Base-by-base conservation (phyloP, 2,329 filamentous ascomycete species). In the Blastomyces gilchristii region DNA sequence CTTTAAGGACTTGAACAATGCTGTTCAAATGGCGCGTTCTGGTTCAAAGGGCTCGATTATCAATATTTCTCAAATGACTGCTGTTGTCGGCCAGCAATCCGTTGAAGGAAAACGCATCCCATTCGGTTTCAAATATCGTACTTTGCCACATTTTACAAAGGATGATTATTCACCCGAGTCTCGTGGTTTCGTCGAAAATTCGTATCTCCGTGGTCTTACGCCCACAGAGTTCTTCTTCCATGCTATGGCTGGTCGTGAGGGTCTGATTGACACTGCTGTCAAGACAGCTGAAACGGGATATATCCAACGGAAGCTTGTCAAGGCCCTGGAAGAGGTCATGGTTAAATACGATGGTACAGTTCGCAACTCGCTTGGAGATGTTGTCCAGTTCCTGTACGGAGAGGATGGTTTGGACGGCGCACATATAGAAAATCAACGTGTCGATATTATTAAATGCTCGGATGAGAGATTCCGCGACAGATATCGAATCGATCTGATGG, bases 41-140 rank as follows among this genome's bases (percentile, higher is more conserved):
- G 94, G 94, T 71, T 99, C 95, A 69, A 99, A 99, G 81, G 94
- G 94, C 75, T 97, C 94, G 2, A 93, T 91, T 14, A 97, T 99
- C 82, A 99, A 99, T 76, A 97, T 99, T 70, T 97, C 95, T 18
- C 94, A 99, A 78, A 99, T 99, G 94, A 95, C 92, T 66, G 94
- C 94, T 34, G 85, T 97, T 67, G 95, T 99, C 65, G 94, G 95
- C 68, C 94, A 99, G 75, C 95, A 99, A 75, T 96, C 95, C 67
- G 91, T 99, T 9, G 94, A 99, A 79, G 95, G 94, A 71, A 96
- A 96, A 79, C 94, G 94, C 81, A 96, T 99, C 80, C 94, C 94
- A 0, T 99, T 97, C 72, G 94, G 95, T 28, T 99, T 99, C 85
- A 97, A 97, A 75, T 97, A 99, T 75, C 87, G 94, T 61, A 96